Evolutionary conservation across 495 filamentous ascomycete species (phyloP), one percentile per base, ranked within the genome.

Genomic region (Hypoxylon crocopeplum): DNA sequence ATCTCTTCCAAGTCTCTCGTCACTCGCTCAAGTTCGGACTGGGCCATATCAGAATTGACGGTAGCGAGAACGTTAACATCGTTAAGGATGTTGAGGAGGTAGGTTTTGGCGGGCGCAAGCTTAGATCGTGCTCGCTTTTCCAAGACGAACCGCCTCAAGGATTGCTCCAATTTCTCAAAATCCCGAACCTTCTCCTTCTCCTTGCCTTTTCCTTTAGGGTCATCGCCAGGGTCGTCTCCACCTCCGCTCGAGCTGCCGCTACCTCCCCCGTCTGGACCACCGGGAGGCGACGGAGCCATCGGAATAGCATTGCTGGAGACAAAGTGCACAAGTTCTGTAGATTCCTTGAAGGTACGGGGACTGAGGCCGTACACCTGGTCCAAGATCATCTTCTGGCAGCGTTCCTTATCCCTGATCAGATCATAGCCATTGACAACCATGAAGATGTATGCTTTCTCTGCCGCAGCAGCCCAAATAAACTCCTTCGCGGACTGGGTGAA

Each of bases 361-460:
- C 93, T 97, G 36, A 98, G 79, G 21, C 84, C 82, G 34, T 79
- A 79, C 20, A 98, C 87, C 71, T 98, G 92, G 57, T 96, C 91
- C 36, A 98, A 75, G 27, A 98, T 94, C 86, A 93, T 86, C 64
- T 92, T 88, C 69, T 96, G 86, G 60, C 77, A 79, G n/a, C 80
- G 69, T 46, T 89, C 83, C 76, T 98, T 94, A 72, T 98, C 91
- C 55, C 86, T 81, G 64, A 98, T 97, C 58, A 89, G 88, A 72
- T 98, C 95, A 64, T 91, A 98, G 24, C 93, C 92, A 70, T 98
- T 98, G 41, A 98, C 94, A 7, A 98, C 94, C 76, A 98, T 94
- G 78, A 98, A 98, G 62, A 98, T 93, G 67, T 98, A 98, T 10
- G 93, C 93, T 69, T 98, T 98, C 69, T 98, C 94, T 38, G 92